phyloP scores from a whole-genome alignment of 1,284 basidiomycete species.

The Apiotrichum gamsii region DNA sequence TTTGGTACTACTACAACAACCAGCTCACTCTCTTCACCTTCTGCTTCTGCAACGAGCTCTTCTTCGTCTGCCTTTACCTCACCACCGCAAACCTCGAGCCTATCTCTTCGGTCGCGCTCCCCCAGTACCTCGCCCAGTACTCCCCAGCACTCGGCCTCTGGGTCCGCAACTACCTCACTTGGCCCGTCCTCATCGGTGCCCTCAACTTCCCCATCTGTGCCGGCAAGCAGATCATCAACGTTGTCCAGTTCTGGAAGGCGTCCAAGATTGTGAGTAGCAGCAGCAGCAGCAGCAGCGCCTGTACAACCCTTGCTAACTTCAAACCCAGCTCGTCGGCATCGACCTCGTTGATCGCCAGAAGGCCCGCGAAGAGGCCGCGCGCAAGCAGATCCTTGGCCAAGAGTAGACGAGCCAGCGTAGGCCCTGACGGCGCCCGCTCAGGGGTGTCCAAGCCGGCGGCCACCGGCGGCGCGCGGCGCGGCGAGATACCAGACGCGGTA shows the following conservation, averaged over 20 bases:
- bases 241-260: slow-evolving; percentile 98
- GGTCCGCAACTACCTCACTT: slow-evolving; percentile 55
- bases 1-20: slow-evolving; percentile 92
- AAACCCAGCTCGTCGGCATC: slow-evolving; percentile 64
- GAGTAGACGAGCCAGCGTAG: too few relatives aligned
- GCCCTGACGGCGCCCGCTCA: too few relatives aligned
- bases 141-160: slow-evolving; percentile 15
- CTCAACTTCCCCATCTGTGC: slow-evolving; percentile 66
- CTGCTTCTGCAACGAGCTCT: slow-evolving; percentile 95
- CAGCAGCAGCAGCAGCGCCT: background rate
- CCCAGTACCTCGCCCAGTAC: slow-evolving; percentile 26
- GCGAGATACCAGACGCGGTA: too few relatives aligned
- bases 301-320: too few relatives aligned
- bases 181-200: slow-evolving; percentile 68
- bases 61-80: slow-evolving; percentile 93
- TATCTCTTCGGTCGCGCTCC: slow-evolving; percentile 26
- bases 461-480: too few relatives aligned
- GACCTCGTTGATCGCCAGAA: slow-evolving; percentile 75
- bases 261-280: slow-evolving; percentile 63
- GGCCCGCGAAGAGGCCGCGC: slow-evolving; percentile 49
- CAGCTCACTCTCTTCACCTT: slow-evolving; percentile 80
- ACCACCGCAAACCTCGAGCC: slow-evolving; percentile 69
- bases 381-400: background rate
- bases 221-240: slow-evolving; percentile 88
- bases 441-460: slow-evolving; percentile 1